Evolutionary conservation across 805 yeast species (phyloP), one percentile per base, ranked within the genome.

Genomic region (Lipomyces yamanashiensis): DNA sequence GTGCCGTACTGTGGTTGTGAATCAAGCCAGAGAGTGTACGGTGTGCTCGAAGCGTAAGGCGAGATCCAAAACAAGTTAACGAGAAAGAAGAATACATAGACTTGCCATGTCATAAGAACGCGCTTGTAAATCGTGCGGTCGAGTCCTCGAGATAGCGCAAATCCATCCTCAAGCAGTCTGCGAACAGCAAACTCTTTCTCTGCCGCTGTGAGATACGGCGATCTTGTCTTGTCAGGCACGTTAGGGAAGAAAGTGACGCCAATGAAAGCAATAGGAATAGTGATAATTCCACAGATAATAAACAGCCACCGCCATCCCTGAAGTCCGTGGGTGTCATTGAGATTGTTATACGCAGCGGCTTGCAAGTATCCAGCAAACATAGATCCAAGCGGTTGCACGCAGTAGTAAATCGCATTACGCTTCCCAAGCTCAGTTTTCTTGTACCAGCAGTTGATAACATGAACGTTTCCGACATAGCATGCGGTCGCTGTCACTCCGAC

Each of bases 301-400:
- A 85, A 87, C 71, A 85, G 82, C 90, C 90, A 88, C 77, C 86
- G 80, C 91, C 91, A 88, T 12, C 89, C 85, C 9, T 79, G 79
- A 15, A 83, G 75, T 0, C 90, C 90, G 52, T 73, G 40, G 15
- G 9, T 77, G 54, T 79, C 74, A 8, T 90, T 89, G 17, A 88
- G 86, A 21, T 51, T 50, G 37, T 10, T 40, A 39, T 50, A 51
- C 5, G 56, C 56, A 15, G 61, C 67, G 19, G 87, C 82, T 7
- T 79, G 70, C 69, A 75, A 57, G 65, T 81, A 81, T 0, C 84
- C 85, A 73, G 77, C 82, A 21, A 88, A 84, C 66, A 87, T 77
- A 23, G 81, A 75, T 43, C 89, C 92, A 37, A 87, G 76, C 66
- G 81, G 84, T 68, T 85, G 88, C 49, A 90, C 89, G 48, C 82